phyloP scores from a whole-genome alignment of 148 eudicot genomes.

The Silene conica region DNA sequence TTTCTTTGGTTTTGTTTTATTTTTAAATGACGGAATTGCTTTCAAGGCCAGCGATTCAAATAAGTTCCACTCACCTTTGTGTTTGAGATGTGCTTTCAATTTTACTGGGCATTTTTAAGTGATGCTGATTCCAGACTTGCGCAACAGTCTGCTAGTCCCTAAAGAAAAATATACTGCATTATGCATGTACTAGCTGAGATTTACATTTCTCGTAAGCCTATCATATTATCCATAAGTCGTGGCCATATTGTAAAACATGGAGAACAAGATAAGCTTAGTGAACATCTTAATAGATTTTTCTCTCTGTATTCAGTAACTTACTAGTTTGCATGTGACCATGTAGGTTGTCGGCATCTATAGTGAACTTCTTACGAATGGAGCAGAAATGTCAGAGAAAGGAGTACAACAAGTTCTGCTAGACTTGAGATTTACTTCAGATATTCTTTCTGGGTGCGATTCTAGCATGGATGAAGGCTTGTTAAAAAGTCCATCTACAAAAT shows the following conservation, averaged over 20 bases:
- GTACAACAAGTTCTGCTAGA: conserved; percentile 77
- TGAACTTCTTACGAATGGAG: conserved; percentile 44
- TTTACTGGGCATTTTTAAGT: not conserved
- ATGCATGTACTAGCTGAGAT: no score
- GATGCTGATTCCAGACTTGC: not conserved
- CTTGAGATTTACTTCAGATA: conserved; percentile 73
- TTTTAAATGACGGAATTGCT: not conserved
- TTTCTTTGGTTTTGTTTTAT: conserved; percentile 1
- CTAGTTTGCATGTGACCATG: conserved; percentile 18
- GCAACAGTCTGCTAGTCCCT: no score
- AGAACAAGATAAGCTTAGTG: not conserved
- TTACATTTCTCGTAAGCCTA: no score
- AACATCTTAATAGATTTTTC: not conserved
- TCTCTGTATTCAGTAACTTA: not conserved
- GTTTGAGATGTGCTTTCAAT: not conserved
- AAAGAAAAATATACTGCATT: no score
- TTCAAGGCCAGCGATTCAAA: not conserved
- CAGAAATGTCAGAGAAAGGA: conserved; percentile 78
- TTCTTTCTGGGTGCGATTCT: conserved; percentile 72
- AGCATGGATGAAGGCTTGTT: conserved; percentile 37
- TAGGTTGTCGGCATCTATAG: conserved; percentile 65
- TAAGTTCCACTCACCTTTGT: not conserved
- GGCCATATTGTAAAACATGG: no score
- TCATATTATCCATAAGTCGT: no score
- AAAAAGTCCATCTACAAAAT: conserved; percentile 42